These are phyloP conservation scores for Saccharomycopsis vini DNA, from an alignment of 805 yeast genomes.

Conservation along the genomic window DNA sequence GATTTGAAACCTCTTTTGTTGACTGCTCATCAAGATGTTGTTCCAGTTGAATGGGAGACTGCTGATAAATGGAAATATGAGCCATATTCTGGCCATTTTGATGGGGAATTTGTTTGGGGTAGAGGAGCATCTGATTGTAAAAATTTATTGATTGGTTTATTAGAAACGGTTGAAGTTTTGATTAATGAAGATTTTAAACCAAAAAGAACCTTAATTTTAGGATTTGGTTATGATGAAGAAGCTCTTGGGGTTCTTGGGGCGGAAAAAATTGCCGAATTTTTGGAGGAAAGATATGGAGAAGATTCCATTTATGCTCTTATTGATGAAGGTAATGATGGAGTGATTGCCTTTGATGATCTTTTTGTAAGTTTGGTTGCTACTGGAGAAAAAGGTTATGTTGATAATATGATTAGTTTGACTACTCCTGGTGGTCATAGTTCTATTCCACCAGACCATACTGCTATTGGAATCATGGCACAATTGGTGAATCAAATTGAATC, in stretches of 20 bases:
- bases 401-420: conserved; percentile 39
- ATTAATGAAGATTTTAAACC: conserved; percentile 41
- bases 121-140: conserved; percentile 77
- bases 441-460: conserved; percentile 72
- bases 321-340: conserved; percentile 59
- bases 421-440: conserved; percentile 79
- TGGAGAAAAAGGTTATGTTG: conserved; percentile 55
- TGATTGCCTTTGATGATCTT: conserved; percentile 33
- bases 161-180: conserved; percentile 57
- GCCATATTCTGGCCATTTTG: conserved; percentile 60
- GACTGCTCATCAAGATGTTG: conserved; percentile 76
- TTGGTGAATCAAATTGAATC: conserved; percentile 48
- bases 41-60: conserved; percentile 62
- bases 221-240: conserved; percentile 80
- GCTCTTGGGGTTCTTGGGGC: conserved; percentile 61
- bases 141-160: conserved; percentile 51
- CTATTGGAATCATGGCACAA: conserved; percentile 65
- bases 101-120: conserved; percentile 62
- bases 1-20: conserved; percentile 54
- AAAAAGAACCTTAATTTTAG: conserved; percentile 51
- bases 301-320: conserved; percentile 52
- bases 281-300: conserved; percentile 48
- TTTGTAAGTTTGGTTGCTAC: conserved; percentile 47
- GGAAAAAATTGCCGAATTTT: conserved; percentile 33
- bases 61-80: conserved; percentile 52